phyloP scores from a whole-genome alignment of 345 rosid genomes.

The Garcia nutans region DNA sequence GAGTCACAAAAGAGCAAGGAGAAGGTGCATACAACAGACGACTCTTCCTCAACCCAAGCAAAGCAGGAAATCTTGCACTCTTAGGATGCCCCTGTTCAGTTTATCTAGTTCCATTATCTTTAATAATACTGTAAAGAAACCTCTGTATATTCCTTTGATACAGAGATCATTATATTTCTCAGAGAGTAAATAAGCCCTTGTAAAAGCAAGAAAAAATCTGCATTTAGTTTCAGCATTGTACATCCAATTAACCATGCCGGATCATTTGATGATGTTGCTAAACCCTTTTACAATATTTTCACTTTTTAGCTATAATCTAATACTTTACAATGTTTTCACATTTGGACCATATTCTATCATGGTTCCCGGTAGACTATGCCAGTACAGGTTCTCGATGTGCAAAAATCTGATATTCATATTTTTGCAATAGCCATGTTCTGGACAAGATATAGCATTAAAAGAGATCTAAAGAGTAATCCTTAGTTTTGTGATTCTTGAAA shows the following conservation, averaged over 20 bases:
- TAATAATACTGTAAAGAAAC: neutral
- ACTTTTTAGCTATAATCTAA: neutral
- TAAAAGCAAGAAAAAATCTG: neutral
- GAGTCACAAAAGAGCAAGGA: no score
- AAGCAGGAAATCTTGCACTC: no score
- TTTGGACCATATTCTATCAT: no score
- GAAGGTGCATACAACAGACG: no score
- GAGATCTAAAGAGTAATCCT: neutral
- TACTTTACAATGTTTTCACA: neutral
- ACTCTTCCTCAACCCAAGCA: no score
- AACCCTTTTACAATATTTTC: neutral
- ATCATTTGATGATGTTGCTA: neutral
- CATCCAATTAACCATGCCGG: neutral
- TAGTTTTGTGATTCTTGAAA: neutral
- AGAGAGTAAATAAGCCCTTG: neutral
- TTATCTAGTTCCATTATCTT: conserved; percentile 6
- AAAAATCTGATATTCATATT: neutral
- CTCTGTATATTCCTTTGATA: neutral
- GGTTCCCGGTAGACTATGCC: neutral
- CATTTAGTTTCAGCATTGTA: neutral
- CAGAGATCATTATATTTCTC: neutral
- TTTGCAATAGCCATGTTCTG: neutral
- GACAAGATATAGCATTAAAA: neutral
- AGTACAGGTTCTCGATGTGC: neutral
- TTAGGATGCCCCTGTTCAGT: no score